phyloP scores from a whole-genome alignment of 805 yeast species.

The Saccharomycopsis javanensis region DNA sequence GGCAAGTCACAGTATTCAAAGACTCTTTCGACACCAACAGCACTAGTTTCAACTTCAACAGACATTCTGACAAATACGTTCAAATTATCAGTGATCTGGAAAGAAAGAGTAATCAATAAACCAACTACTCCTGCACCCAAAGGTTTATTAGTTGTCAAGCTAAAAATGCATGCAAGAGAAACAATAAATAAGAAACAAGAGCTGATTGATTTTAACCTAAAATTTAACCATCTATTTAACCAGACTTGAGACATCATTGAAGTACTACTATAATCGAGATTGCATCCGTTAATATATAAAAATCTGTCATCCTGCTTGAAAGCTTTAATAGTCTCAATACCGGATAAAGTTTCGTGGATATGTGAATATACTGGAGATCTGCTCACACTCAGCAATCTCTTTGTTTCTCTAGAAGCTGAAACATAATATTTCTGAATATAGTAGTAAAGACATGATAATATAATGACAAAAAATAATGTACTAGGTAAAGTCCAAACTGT shows the following conservation, averaged over 20 bases:
- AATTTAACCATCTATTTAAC: slow-evolving; percentile 56
- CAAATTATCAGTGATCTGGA: slow-evolving; percentile 45
- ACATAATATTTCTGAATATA: slow-evolving; percentile 66
- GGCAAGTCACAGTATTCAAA: slow-evolving; percentile 44
- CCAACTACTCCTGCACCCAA: slow-evolving; percentile 54
- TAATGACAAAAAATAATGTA: slow-evolving; percentile 37
- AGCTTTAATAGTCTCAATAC: slow-evolving; percentile 72
- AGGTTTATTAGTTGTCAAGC: slow-evolving; percentile 33
- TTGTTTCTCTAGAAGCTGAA: slow-evolving; percentile 65
- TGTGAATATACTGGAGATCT: slow-evolving; percentile 74
- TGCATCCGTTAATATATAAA: slow-evolving; percentile 41
- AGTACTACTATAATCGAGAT: slow-evolving; percentile 40
- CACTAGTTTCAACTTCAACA: slow-evolving; percentile 54
- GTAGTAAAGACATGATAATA: slow-evolving; percentile 46
- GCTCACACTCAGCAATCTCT: slow-evolving; percentile 59
- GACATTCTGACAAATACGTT: slow-evolving; percentile 49
- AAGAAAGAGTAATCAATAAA: slow-evolving; percentile 52
- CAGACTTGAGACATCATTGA: slow-evolving; percentile 23
- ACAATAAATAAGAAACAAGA: slow-evolving; percentile 34
- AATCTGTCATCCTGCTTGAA: slow-evolving; percentile 61
- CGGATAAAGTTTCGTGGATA: slow-evolving; percentile 70
- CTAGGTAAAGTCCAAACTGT: slow-evolving; percentile 47
- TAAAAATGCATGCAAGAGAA: slow-evolving; percentile 40
- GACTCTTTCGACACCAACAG: slow-evolving; percentile 61
- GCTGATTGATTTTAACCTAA: slow-evolving; percentile 53